Evolutionary conservation across 2,329 filamentous ascomycete species (phyloP), one percentile per base, ranked within the genome.

Genomic region (Raffaelea ambrosiae): DNA sequence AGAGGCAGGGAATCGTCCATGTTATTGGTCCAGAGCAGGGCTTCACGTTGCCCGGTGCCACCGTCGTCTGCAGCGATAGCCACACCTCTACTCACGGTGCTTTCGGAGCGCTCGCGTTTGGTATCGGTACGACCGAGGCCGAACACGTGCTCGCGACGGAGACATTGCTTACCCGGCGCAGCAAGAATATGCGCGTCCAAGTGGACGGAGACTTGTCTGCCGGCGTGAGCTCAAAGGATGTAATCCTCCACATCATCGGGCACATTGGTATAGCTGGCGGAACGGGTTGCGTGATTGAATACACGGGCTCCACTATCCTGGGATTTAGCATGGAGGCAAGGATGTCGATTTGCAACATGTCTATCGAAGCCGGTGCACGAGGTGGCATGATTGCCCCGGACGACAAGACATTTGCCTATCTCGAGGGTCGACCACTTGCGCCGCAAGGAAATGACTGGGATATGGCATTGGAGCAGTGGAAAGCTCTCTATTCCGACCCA

Each of bases 261-360:
- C 71, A 84, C 59, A 95, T 97, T 57, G 93, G 93, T 59, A 97
- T 93, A 21, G 93, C 93, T 52, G 93, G 91, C 65, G 93, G 93
- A 58, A 97, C 85, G 48, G 90, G 91, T 53, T 84, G 86, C 46
- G 93, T 97, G 55, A 96, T 98, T 59, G 93, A 98, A 71, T 98
- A 90, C 73, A 95, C 89, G 63, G 93, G 93, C 51, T 95, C 90
- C 46, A 88, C 91, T 52, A 96, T 98, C 63, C 83, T 88, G 57
- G 71, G 69, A 52, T 74, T 97, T 58, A 95, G 88, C 67, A 95
- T 98, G 80, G 93, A 97, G 69, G 93, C 91, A 39, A 83, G 93
- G 57, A 97, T 98, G 93, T 96, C 90, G 54, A 95, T 98, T 65
- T 97, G 93, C 74, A 98, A 98, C 73, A 97, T 97, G 93, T 89